Conservation (phyloP, 2,329 filamentous ascomycete species). For the Xylaria sp. region DNA sequence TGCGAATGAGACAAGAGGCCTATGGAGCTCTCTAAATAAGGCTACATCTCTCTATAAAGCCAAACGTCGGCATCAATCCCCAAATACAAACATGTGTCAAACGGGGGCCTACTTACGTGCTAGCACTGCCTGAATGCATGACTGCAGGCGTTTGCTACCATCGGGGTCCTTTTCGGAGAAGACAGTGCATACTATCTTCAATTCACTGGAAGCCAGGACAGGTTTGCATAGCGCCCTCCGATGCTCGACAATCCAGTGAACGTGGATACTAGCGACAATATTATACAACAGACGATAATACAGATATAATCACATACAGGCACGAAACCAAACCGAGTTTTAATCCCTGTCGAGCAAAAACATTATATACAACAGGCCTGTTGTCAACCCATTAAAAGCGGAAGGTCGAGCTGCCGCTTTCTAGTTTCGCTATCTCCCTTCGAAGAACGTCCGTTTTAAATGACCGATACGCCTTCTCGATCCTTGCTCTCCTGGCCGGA, state of each 20-base stretch:
- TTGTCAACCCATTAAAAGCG: constrained; percentile 24
- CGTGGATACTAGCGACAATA: not conserved
- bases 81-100: not conserved
- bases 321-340: not conserved
- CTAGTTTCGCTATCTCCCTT: constrained; percentile 66
- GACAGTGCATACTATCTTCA: not conserved
- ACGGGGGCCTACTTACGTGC: not conserved
- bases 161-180: no score
- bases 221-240: not conserved
- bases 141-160: no score
- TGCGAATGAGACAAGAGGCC: not conserved
- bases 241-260: no score
- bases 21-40: not conserved
- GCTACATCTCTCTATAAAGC: no score
- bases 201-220: no score
- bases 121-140: no score
- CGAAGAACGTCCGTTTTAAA: constrained; percentile 72
- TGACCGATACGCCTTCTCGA: constrained; percentile 70
- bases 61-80: not conserved
- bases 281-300: not conserved
- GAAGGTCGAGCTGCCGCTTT: constrained; percentile 46
- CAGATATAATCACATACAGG: not conserved
- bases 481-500: constrained; percentile 62
- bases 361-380: not conserved
- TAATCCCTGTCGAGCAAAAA: not conserved